These are phyloP conservation scores for Malus asiatica DNA, from an alignment of 306 rosid genomes.

Conservation along the genomic window DNA sequence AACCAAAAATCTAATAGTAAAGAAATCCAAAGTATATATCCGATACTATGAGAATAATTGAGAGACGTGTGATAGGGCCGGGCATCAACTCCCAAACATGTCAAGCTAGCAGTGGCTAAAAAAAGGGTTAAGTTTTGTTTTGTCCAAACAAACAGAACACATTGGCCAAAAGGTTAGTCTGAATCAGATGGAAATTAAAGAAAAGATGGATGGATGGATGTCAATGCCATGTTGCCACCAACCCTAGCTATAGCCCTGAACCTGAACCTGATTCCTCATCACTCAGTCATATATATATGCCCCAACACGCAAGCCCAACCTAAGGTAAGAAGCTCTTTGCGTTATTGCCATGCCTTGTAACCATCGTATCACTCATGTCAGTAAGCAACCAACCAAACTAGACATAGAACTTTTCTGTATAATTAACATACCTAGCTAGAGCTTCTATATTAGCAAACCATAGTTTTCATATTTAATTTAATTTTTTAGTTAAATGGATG, in stretches of 20 bases:
- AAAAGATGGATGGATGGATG: slow-evolving; percentile 30
- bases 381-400: neutral
- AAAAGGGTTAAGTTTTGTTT: neutral
- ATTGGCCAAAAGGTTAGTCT: slow-evolving; percentile 33
- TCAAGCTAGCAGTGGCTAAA: neutral
- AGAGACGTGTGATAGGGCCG: neutral
- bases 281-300: slow-evolving; percentile 2
- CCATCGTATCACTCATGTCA: slow-evolving; percentile 28
- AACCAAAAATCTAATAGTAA: neutral
- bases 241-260: slow-evolving; percentile 8
- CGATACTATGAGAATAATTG: neutral
- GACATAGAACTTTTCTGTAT: neutral
- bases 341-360: slow-evolving; percentile 12
- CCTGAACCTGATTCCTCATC: neutral
- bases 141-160: slow-evolving; percentile 4
- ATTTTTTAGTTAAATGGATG: neutral
- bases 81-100: slow-evolving; percentile 1
- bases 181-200: slow-evolving; percentile 26
- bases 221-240: slow-evolving; percentile 31
- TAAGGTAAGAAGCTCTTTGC: neutral
- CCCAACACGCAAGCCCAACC: slow-evolving; percentile 24
- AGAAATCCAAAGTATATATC: no score
- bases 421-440: neutral
- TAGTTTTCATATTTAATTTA: neutral
- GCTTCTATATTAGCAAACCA: neutral